Evolutionary conservation across 805 yeast genomes (phyloP).

Genomic region (Sugiyamaella smithiae): DNA sequence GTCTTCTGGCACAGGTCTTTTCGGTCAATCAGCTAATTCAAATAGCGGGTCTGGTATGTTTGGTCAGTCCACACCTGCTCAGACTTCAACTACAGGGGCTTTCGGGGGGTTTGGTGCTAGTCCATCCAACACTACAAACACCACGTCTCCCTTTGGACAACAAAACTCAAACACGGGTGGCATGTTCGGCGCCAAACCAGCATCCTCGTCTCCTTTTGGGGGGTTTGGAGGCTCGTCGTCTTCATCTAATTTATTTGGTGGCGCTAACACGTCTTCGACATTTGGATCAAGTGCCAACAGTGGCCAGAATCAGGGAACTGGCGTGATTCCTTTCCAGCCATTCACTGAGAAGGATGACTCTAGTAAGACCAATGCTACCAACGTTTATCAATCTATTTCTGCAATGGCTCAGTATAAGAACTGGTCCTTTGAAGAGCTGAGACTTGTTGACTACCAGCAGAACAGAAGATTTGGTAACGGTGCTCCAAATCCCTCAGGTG

Average conservation of each 20-base stretch:
- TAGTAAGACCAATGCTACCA: conserved; percentile 47
- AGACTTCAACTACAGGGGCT: conserved; percentile 24
- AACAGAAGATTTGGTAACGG: conserved; percentile 60
- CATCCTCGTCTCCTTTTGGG: conserved; percentile 29
- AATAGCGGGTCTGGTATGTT: conserved; percentile 26
- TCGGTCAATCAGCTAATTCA: conserved; percentile 1
- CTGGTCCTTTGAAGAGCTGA: conserved; percentile 80
- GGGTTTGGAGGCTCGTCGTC: conserved; percentile 34
- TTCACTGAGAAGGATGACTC: conserved; percentile 67
- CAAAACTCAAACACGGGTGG: conserved; percentile 19
- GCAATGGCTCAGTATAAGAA: conserved; percentile 89
- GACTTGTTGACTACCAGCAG: conserved; percentile 82
- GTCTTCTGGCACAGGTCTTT: conserved; percentile 8
- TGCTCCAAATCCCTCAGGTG: conserved; percentile 11
- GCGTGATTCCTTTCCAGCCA: conserved; percentile 65
- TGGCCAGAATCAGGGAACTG: conserved; percentile 57
- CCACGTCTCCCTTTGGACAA: conserved; percentile 22
- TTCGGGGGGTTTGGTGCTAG: conserved; percentile 25
- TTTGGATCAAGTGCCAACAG: conserved; percentile 32
- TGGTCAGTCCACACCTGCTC: conserved; percentile 32
- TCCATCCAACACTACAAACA: conserved; percentile 16
- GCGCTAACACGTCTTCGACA: conserved; percentile 27
- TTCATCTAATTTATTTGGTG: conserved; percentile 45
- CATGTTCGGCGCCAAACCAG: conserved; percentile 23
- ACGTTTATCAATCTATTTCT: conserved; percentile 67